A percentile compares a stretch with the other conserved stretches of the same genome.
phyloP scores from a whole-genome alignment of 2,329 filamentous ascomycete genomes.

The Elsinoe batatas region DNA sequence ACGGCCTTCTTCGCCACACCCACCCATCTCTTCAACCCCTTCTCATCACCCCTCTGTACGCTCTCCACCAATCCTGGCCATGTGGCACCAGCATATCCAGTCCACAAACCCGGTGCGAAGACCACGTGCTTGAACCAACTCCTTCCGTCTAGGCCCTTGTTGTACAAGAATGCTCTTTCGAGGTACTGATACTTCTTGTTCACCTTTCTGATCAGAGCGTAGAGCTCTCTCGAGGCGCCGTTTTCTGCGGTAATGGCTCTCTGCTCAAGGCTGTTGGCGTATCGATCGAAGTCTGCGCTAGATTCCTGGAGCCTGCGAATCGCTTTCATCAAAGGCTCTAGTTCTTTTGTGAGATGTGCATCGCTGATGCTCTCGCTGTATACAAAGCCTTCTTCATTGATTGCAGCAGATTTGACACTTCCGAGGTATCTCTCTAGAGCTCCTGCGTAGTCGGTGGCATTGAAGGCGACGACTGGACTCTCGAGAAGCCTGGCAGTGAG shows the following conservation, averaged over 20 bases:
- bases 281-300: slow-evolving; percentile 37
- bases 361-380: slow-evolving; percentile 15
- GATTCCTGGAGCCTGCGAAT: slow-evolving; percentile 43
- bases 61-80: slow-evolving; percentile 56
- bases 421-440: slow-evolving; percentile 35
- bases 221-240: slow-evolving; percentile 17
- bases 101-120: slow-evolving; percentile 86
- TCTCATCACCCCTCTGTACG: slow-evolving; percentile 41
- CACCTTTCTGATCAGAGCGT: slow-evolving; percentile 43
- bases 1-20: slow-evolving; percentile 23
- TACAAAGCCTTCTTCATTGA: slow-evolving; percentile 36
- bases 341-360: slow-evolving; percentile 24
- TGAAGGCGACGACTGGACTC: slow-evolving; percentile 38
- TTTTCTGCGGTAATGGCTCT: not conserved
- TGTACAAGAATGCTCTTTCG: slow-evolving; percentile 70
- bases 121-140: slow-evolving; percentile 93
- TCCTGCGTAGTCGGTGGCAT: slow-evolving; percentile 37
- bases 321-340: slow-evolving; percentile 39
- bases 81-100: slow-evolving; percentile 70
- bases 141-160: slow-evolving; percentile 65
- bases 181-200: slow-evolving; percentile 79
- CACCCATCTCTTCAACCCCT: slow-evolving; percentile 33
- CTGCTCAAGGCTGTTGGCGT: slow-evolving; percentile 36
- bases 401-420: slow-evolving; percentile 26
- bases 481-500: slow-evolving; percentile 39